Evolutionary conservation across 164 flowering plant genomes (phyloP), one percentile per base, ranked within the genome.

Genomic region (Dillenia suffruticosa): DNA sequence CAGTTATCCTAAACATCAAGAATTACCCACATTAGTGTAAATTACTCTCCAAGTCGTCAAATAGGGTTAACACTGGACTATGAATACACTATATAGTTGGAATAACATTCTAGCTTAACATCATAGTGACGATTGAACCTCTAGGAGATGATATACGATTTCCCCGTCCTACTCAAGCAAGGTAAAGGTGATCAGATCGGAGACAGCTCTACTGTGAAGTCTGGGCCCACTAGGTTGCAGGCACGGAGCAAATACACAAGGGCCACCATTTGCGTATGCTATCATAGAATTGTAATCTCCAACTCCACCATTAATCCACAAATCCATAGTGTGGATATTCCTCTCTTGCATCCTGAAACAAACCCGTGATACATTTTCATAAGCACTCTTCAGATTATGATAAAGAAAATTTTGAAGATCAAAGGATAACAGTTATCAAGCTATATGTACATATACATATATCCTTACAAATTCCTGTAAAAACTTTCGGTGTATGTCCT

Each of bases 261-360:
- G 66, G 19, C 54, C 75, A 49, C 57, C 74, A 43, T 50, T 60
- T 13, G 61, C 57, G 52, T 9, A 71, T 16, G 71, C 74, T 17
- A 76, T 15, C 19, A 78, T 63, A 14, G 76, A 22, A 9, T 72
- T 68, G 43, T 70, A 76, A 19, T 70, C 40, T 32, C 6, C 40
- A 4, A 4, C 78, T 48, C 74, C 76, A 49, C 66, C 83, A 56
- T 82, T 65, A 14, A 14, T 82, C 83, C 3, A 77, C 80, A 46
- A 75, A 26, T 1, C 73, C 80, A 53, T 68, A 71, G 13, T 58
- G 64, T 64, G 78, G 78, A 63, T 79, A 77, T 56, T 70, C 84
- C 13, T 60, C 58, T 26, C 61, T 63, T 65, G 63, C 68, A 48
- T 68, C 74, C 77, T 75, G 4, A 4, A 17, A 44, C 32, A 61